phyloP scores from a whole-genome alignment of 805 yeast genomes.

The Ogataea kodamae region DNA sequence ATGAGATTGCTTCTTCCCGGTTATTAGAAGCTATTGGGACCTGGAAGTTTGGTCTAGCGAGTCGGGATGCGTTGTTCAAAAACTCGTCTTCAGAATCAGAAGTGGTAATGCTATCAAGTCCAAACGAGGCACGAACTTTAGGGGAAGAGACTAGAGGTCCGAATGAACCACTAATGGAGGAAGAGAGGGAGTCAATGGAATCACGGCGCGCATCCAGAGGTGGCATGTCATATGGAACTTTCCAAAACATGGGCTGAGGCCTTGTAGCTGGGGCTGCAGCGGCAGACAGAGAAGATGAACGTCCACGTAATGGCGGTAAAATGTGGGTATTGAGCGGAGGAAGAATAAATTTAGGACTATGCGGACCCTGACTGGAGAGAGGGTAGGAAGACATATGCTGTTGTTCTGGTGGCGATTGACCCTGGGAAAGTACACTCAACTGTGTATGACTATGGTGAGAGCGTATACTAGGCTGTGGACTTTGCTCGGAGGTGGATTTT shows the following conservation, averaged over 20 bases:
- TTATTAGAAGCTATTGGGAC: slow-evolving; percentile 23
- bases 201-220: slow-evolving; percentile 30
- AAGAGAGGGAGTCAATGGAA: slow-evolving; percentile 48
- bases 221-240: slow-evolving; percentile 59
- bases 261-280: slow-evolving; percentile 2
- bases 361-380: slow-evolving; percentile 1
- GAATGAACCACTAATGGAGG: slow-evolving; percentile 40
- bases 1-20: slow-evolving; percentile 24
- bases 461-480: slow-evolving; percentile 5
- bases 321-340: slow-evolving; percentile 26
- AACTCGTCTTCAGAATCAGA: slow-evolving; percentile 36
- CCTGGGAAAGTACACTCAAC: slow-evolving; percentile 12
- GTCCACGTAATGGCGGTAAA: slow-evolving; percentile 23
- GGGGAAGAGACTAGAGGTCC: slow-evolving; percentile 17
- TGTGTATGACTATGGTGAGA: slow-evolving; percentile 14
- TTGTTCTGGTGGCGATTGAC: slow-evolving; percentile 11
- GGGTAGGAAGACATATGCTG: slow-evolving; percentile 9
- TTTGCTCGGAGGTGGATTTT: slow-evolving; percentile 39
- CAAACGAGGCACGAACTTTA: slow-evolving; percentile 18
- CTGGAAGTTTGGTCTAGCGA: slow-evolving; percentile 24
- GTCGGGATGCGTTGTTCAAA: slow-evolving; percentile 22
- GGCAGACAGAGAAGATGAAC: slow-evolving; percentile 23
- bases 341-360: slow-evolving; percentile 19
- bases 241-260: slow-evolving; percentile 45
- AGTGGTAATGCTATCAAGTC: slow-evolving; percentile 25